These are phyloP conservation scores for Peniophora sp. DNA, from an alignment of 1,284 basidiomycete species.

Conservation along the genomic window DNA sequence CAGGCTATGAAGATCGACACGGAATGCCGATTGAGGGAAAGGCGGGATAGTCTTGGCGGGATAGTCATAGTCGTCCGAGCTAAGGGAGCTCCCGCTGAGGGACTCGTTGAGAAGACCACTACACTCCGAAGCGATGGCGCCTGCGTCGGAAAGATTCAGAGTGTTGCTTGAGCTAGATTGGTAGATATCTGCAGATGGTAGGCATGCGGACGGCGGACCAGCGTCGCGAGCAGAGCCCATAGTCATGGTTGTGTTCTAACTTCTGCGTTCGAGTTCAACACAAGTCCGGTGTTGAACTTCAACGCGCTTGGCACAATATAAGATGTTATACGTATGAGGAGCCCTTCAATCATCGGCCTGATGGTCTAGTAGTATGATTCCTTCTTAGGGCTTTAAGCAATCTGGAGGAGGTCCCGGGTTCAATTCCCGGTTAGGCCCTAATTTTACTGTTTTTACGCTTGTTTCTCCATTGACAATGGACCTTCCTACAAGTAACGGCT, in stretches of 20 bases:
- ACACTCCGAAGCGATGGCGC: not conserved
- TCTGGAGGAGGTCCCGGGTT: conserved; percentile 79
- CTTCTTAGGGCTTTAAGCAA: conserved; percentile 41
- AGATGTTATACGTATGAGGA: not conserved
- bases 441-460: not conserved
- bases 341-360: conserved; percentile 32
- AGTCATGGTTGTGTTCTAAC: not conserved
- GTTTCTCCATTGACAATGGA: no score
- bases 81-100: not conserved
- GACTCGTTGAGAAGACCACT: not conserved
- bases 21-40: not conserved
- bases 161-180: not conserved
- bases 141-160: not conserved
- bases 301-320: no score
- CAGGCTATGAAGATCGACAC: no score
- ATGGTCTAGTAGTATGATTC: conserved; percentile 71
- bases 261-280: no score
- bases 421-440: conserved; percentile 53
- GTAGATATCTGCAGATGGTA: not conserved
- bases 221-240: not conserved
- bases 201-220: not conserved
- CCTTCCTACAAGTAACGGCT: no score
- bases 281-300: no score
- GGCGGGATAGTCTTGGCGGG: not conserved
- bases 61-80: not conserved